phyloP scores from a whole-genome alignment of 805 yeast genomes.

The Monosporozyma yasuniensis region DNA sequence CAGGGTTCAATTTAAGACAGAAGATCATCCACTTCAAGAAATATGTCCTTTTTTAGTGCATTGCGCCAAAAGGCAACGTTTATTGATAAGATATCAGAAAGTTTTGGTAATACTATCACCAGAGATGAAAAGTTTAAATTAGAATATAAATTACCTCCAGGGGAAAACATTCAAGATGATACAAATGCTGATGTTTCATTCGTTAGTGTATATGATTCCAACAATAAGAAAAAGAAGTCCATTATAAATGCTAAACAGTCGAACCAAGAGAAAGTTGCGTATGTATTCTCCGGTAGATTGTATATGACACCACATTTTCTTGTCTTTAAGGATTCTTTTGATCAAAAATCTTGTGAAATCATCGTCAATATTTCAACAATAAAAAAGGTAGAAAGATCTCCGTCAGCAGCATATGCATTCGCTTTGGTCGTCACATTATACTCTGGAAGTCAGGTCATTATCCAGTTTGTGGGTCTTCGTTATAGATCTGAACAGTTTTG shows the following conservation, averaged over 20 bases:
- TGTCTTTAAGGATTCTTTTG: slow-evolving; percentile 64
- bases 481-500: slow-evolving; percentile 78
- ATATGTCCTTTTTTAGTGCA: slow-evolving; percentile 40
- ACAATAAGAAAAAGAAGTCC: slow-evolving; percentile 5
- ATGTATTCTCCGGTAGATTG: slow-evolving; percentile 52
- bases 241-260: slow-evolving; percentile 1
- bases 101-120: slow-evolving; percentile 36
- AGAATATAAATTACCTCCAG: slow-evolving; percentile 62
- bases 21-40: background rate
- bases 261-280: slow-evolving; percentile 15
- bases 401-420: slow-evolving; percentile 65
- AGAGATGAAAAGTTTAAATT: slow-evolving; percentile 63
- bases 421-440: slow-evolving; percentile 66
- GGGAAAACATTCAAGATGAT: slow-evolving; percentile 57
- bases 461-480: slow-evolving; percentile 72
- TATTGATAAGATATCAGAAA: slow-evolving; percentile 33
- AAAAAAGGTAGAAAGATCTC: slow-evolving; percentile 78
- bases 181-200: slow-evolving; percentile 54
- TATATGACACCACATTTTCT: slow-evolving; percentile 67
- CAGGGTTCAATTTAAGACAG: background rate
- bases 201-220: slow-evolving; percentile 18
- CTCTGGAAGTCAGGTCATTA: slow-evolving; percentile 50
- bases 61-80: slow-evolving; percentile 41
- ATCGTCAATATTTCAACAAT: slow-evolving; percentile 67
- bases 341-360: slow-evolving; percentile 58